Percentiles rank a stretch among this genome's conserved stretches.
These are phyloP conservation scores for Syncephalastrum racemosum DNA, from an alignment of 371 early-diverging fungal species.

Conservation along the genomic window DNA sequence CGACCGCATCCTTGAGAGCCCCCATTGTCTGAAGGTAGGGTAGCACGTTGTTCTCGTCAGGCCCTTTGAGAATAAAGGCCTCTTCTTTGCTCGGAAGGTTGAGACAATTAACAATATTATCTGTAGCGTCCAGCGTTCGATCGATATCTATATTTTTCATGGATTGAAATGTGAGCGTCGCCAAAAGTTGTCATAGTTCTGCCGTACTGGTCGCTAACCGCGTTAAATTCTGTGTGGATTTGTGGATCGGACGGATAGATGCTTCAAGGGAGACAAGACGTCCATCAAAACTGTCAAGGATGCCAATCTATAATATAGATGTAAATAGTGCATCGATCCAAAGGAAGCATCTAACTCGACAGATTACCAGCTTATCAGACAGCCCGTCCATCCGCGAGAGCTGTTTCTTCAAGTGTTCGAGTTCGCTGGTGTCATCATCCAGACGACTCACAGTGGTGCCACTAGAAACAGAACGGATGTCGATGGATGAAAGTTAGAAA, in stretches of 20 bases:
- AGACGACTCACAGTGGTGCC: slow-evolving; percentile 18
- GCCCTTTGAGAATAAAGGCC: slow-evolving; percentile 63
- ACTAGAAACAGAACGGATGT: not conserved
- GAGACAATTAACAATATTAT: slow-evolving; percentile 74
- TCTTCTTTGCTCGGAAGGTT: slow-evolving; percentile 80
- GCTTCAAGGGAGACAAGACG: slow-evolving; percentile 78
- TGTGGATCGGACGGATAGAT: slow-evolving; percentile 84
- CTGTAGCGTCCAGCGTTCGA: slow-evolving; percentile 66
- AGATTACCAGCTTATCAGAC: slow-evolving; percentile 36
- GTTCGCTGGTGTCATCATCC: slow-evolving; percentile 31
- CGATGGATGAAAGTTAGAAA: too few relatives aligned
- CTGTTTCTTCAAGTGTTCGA: slow-evolving; percentile 39
- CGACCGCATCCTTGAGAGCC: slow-evolving; percentile 56
- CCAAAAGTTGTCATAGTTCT: not conserved
- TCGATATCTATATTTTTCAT: slow-evolving; percentile 60
- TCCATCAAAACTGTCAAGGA: slow-evolving; percentile 82
- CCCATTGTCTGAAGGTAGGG: slow-evolving; percentile 57
- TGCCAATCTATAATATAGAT: slow-evolving; percentile 43
- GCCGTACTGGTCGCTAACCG: slow-evolving; percentile 72
- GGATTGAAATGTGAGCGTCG: not conserved
- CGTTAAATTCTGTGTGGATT: slow-evolving; percentile 81
- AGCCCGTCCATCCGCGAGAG: slow-evolving; percentile 44
- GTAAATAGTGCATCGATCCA: not conserved
- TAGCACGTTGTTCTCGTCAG: slow-evolving; percentile 52
- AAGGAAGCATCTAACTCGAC: not conserved